Base-by-base conservation (phyloP, 345 rosid species). In the Citrus maxima region DNA sequence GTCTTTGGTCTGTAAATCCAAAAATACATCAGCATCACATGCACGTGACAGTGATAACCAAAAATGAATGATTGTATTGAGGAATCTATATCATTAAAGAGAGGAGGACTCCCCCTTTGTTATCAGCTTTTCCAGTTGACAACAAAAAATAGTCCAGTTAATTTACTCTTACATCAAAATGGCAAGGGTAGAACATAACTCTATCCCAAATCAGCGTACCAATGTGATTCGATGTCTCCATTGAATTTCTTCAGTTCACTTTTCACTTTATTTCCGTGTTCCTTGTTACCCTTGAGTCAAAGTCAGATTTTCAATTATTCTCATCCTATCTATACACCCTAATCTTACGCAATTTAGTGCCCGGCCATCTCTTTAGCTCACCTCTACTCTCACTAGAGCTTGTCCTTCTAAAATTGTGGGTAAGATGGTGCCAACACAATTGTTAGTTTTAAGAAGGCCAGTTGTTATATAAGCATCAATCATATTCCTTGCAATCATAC, bases 1-100 rank as follows among this genome's bases (percentile, higher is more conserved):
- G 78, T 90, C 92, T 79, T 88, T 87, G 37, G 86, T 85, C 95
- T 90, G 68, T 74, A 58, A 32, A 72, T 49, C 19, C 75, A 77
- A 79, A 67, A 4, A 69, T 38, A 49, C 32, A 67, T 73, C 68
- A 83, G 78, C 51, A 61, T 79, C 38, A 40, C 30, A 49, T 59
- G 25, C 61, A 34, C 13, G 40, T 67, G 34, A 56, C 27, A 30
- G 62, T 19, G 30, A 69, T 54, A 51, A 49, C 19, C 34, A 10
- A 58, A 72, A 49, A 61, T 37, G 42, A 38, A 67, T 24, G 18
- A 60, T 58, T 72, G 34, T 24, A 30, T 24, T 59, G 40, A 77
- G 56, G 80, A 77, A 63, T 66, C 13, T 54, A 63, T 24, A 37
- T 46, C 19, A 54, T 14, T 21, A 76, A 5, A 61, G 40, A 60